A percentile compares a stretch with the other conserved stretches of the same genome.
Conservation (phyloP, 2,329 filamentous ascomycete genomes). For the Xylaria multiplex region DNA sequence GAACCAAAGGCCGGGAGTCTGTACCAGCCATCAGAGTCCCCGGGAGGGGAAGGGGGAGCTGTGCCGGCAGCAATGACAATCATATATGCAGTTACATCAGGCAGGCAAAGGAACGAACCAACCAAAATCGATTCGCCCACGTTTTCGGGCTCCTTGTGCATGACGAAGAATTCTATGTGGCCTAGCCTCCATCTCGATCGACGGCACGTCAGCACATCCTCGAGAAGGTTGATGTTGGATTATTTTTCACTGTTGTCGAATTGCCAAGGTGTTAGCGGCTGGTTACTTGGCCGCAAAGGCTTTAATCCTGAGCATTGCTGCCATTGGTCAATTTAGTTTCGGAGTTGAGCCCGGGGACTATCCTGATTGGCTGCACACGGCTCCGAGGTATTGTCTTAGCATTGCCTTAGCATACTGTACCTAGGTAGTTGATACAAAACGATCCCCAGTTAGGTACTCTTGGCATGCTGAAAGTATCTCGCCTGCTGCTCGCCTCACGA, state of each 20-base stretch:
- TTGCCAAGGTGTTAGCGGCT: background rate
- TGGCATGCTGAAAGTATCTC: too few species aligned
- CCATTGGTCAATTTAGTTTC: conserved; percentile 1
- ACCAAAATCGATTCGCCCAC: background rate
- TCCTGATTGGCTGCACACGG: background rate
- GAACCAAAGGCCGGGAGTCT: background rate
- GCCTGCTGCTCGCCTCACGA: too few species aligned
- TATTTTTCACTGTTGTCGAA: background rate
- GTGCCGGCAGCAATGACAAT: background rate
- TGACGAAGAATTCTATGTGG: background rate
- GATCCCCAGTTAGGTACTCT: too few species aligned
- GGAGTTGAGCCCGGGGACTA: background rate
- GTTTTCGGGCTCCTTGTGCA: background rate
- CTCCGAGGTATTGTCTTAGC: background rate
- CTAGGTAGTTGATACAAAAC: too few species aligned
- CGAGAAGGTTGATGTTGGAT: background rate
- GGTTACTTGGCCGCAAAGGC: background rate
- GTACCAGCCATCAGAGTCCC: background rate
- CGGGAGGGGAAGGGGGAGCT: background rate
- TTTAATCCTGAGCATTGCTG: background rate
- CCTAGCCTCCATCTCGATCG: background rate
- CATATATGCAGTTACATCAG: background rate
- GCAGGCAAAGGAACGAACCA: background rate
- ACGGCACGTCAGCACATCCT: background rate
- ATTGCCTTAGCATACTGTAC: too few species aligned